A percentile compares a stretch with the other conserved stretches of the same genome.
Evolutionary conservation across 805 yeast genomes (phyloP).

Genomic region (Wickerhamomyces chambardii): DNA sequence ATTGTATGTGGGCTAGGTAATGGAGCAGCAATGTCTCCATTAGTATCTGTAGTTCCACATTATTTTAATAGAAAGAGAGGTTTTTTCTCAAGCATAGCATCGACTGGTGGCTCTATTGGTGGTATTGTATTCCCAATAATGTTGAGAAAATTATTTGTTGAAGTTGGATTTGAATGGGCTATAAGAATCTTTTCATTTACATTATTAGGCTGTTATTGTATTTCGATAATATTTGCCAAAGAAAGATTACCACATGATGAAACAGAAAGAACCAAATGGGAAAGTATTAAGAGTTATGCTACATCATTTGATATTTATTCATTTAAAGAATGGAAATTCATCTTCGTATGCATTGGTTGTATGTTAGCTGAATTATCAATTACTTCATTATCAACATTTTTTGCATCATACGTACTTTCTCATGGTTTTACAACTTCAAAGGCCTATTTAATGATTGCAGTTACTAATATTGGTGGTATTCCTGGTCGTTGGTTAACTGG

Average conservation of each 20-base stretch:
- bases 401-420: constrained; percentile 40
- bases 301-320: constrained; percentile 23
- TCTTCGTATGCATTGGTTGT: constrained; percentile 33
- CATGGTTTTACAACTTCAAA: constrained; percentile 30
- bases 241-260: constrained; percentile 21
- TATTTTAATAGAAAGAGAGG: constrained; percentile 51
- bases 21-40: constrained; percentile 45
- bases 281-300: constrained; percentile 9
- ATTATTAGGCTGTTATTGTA: background rate
- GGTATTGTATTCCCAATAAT: constrained; percentile 41
- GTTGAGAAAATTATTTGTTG: constrained; percentile 31
- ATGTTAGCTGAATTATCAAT: constrained; percentile 38
- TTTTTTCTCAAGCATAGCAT: constrained; percentile 33
- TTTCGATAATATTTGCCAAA: constrained; percentile 18
- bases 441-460: constrained; percentile 34
- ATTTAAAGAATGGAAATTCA: constrained; percentile 34
- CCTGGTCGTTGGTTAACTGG: constrained; percentile 36
- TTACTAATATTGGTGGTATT: constrained; percentile 31
- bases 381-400: constrained; percentile 35
- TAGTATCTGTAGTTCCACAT: constrained; percentile 46
- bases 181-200: constrained; percentile 37
- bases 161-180: constrained; percentile 44
- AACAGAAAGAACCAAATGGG: constrained; percentile 5
- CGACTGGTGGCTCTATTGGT: constrained; percentile 39
- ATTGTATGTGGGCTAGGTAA: constrained; percentile 43